Evolutionary conservation across 305 asterid species (phyloP), one percentile per base, ranked within the genome.

Genomic region (Fraxinus paxiana): DNA sequence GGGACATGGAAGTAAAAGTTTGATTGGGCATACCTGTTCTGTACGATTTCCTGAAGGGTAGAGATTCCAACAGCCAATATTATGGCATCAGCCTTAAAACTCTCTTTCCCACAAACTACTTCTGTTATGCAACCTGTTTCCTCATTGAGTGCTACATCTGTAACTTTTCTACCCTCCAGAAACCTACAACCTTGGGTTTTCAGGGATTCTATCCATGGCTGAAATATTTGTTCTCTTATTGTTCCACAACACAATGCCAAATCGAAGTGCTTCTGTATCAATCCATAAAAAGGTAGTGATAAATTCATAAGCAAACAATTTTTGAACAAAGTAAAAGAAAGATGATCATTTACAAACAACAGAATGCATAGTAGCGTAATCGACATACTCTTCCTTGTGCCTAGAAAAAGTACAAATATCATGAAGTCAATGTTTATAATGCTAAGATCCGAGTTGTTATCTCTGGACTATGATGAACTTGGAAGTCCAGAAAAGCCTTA

Each of bases 31-130:
- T 81, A 87, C 93, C 90, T 90, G 81, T 79, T 85, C 74, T 86
- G 88, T 20, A 91, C 77, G 71, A 91, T 88, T 81, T 91, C 93
- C 56, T 87, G 91, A 35, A 89, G 79, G 61, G 92, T 86, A 41
- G 96, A 91, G 83, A 91, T 84, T 79, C 92, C 93, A 78, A 88
- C 88, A 22, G 93, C 92, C 5, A 91, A 83, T 70, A 91, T 86
- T 35, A 87, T 78, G 1, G 90, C 90, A 61, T 90, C 92, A 1
- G 88, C 88, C 86, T 79, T 89, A 70, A 91, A 90, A 80, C 86
- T 88, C 85, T 90, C 96, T 82, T 86, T 91, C 41, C 81, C 96
- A 80, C 94, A 91, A 59, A 85, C 83, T 73, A 91, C 85, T 83
- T 86, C 88, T 56, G 89, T 82, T 48, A 88, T 34, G 77, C 91